These are phyloP conservation scores for Calocybe indica DNA, from an alignment of 768 basidiomycete genomes.

Conservation along the genomic window DNA sequence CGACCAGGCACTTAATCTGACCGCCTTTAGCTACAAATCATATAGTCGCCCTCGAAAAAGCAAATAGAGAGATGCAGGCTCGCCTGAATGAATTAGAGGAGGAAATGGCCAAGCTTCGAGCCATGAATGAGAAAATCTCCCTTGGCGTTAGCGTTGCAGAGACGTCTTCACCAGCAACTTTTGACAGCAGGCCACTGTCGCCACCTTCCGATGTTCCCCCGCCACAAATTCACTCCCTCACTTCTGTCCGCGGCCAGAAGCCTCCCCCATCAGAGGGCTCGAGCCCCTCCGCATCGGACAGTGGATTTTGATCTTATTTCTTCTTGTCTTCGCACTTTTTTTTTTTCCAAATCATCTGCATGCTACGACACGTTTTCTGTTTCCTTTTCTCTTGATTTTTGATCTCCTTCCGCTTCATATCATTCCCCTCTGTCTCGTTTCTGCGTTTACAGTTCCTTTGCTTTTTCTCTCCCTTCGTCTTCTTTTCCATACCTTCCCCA, in stretches of 20 bases:
- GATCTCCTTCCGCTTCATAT: conserved; percentile 17
- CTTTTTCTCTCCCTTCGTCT: conserved; percentile 15
- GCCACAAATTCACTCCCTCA: conserved; percentile 39
- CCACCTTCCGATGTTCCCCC: conserved; percentile 52
- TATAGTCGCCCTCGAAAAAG: conserved; percentile 65
- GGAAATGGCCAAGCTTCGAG: conserved; percentile 65
- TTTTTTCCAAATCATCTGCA: conserved; percentile 8
- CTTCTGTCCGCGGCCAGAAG: conserved; percentile 54
- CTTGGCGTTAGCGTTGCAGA: conserved; percentile 41
- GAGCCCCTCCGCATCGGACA: conserved; percentile 46
- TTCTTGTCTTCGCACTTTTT: conserved; percentile 3
- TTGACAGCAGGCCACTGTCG: conserved; percentile 51
- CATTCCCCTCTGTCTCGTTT: conserved; percentile 19
- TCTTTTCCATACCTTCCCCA: conserved; percentile 13
- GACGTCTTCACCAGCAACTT: conserved; percentile 50
- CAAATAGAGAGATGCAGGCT: conserved; percentile 64
- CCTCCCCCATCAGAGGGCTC: conserved; percentile 56
- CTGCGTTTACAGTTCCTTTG: conserved; percentile 17
- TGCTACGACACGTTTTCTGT: conserved; percentile 18
- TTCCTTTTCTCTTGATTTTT: conserved; percentile 27
- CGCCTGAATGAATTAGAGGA: conserved; percentile 61
- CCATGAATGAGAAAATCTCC: conserved; percentile 80
- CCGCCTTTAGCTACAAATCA: conserved; percentile 63
- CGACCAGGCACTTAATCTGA: conserved; percentile 5
- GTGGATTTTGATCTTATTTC: conserved; percentile 32